Conservation (phyloP, 106 monocot species). For the Dendrobium officinale region DNA sequence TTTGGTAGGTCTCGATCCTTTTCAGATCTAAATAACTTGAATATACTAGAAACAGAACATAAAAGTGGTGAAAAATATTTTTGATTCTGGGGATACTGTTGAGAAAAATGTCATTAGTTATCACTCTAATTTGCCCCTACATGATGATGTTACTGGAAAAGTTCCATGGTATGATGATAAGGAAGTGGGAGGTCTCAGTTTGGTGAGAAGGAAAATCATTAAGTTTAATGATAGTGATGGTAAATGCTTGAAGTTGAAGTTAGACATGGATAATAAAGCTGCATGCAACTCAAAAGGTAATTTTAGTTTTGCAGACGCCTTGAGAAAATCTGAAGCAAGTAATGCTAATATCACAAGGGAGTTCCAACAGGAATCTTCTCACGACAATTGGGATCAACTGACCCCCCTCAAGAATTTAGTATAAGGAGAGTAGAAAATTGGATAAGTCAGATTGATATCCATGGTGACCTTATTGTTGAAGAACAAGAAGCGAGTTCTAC, state of each 20-base stretch:
- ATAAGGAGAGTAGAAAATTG: slow-evolving; percentile 62
- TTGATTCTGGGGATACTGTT: not conserved
- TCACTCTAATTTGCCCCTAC: not conserved
- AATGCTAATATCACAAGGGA: not conserved
- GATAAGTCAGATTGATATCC: slow-evolving; percentile 67
- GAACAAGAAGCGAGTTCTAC: slow-evolving; percentile 37
- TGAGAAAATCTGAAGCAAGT: too few species aligned
- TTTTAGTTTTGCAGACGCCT: not conserved
- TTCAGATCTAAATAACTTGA: slow-evolving; percentile 19
- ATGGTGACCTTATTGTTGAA: slow-evolving; percentile 23
- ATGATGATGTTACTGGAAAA: slow-evolving; percentile 11
- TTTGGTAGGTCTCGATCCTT: slow-evolving; percentile 27
- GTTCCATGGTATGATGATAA: slow-evolving; percentile 3
- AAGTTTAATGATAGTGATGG: slow-evolving; percentile 6
- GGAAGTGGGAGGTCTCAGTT: not conserved
- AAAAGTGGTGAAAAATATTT: not conserved
- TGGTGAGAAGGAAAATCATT: slow-evolving; percentile 1
- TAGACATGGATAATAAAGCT: slow-evolving; percentile 9
- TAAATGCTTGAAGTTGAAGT: not conserved
- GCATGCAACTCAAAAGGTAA: not conserved
- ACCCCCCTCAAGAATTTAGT: slow-evolving; percentile 23
- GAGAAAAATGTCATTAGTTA: not conserved
- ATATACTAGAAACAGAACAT: not conserved
- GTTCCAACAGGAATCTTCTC: slow-evolving; percentile 12
- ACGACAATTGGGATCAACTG: slow-evolving; percentile 18